Evolutionary conservation across 805 yeast genomes (phyloP).

Genomic region (Candida ovalis): DNA sequence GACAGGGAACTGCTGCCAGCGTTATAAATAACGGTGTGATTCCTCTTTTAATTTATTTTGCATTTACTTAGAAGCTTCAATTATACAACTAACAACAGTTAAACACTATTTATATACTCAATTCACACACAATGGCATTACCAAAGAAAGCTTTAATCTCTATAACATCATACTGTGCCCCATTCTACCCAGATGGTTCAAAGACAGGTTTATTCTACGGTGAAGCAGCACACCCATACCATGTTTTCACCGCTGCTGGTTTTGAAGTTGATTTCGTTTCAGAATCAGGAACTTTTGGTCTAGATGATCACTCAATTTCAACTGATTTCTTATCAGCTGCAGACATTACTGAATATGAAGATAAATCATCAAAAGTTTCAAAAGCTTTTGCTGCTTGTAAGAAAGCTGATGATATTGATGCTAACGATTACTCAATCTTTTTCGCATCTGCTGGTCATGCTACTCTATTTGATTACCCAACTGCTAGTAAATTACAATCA

Average conservation of each 20-base stretch:
- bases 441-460: slow-evolving; percentile 71
- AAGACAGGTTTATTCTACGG: slow-evolving; percentile 58
- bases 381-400: slow-evolving; percentile 37
- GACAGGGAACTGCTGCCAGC: too few species aligned
- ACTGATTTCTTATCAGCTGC: slow-evolving; percentile 40
- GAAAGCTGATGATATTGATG: slow-evolving; percentile 44
- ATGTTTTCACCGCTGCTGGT: slow-evolving; percentile 44
- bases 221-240: slow-evolving; percentile 60
- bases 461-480: slow-evolving; percentile 44
- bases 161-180: slow-evolving; percentile 38
- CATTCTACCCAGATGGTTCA: slow-evolving; percentile 53
- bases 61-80: neutral
- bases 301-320: slow-evolving; percentile 51
- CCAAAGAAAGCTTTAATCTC: slow-evolving; percentile 39
- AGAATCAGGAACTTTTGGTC: slow-evolving; percentile 54
- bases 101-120: too few species aligned
- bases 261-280: slow-evolving; percentile 53
- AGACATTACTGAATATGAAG: slow-evolving; percentile 38
- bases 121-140: neutral
- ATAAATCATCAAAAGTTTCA: slow-evolving; percentile 37
- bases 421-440: slow-evolving; percentile 47
- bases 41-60: too few species aligned
- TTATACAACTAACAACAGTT: neutral
- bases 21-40: too few species aligned
- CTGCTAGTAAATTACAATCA: slow-evolving; percentile 41